phyloP scores from a whole-genome alignment of 148 eudicot genomes.

The Silene uniflora region DNA sequence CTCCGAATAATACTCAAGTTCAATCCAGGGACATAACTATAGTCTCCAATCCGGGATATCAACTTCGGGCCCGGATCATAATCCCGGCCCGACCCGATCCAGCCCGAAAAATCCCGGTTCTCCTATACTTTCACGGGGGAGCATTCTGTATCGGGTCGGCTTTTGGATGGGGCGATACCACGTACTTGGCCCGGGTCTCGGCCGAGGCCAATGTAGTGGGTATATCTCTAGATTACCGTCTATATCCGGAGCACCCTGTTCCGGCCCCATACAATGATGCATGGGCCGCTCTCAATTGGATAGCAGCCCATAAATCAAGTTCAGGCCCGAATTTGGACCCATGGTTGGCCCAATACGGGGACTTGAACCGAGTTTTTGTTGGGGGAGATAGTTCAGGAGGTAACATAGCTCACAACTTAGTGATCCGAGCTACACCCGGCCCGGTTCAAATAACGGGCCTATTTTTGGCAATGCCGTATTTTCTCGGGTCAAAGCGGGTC shows the following conservation, averaged over 20 bases:
- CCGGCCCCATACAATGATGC: slow-evolving; percentile 43
- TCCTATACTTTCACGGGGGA: slow-evolving; percentile 42
- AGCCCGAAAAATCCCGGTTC: slow-evolving; percentile 21
- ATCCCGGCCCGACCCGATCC: slow-evolving; percentile 17
- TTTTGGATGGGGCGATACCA: slow-evolving; percentile 19
- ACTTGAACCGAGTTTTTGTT: slow-evolving; percentile 30
- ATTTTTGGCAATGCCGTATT: slow-evolving; percentile 43
- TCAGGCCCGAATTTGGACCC: slow-evolving; percentile 26
- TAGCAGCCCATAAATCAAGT: slow-evolving; percentile 22
- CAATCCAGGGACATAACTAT: slow-evolving; percentile 24
- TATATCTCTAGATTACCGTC: slow-evolving; percentile 38
- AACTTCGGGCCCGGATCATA: slow-evolving; percentile 20
- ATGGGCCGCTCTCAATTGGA: slow-evolving; percentile 40
- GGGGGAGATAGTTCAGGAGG: slow-evolving; percentile 64
- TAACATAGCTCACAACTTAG: slow-evolving; percentile 47
- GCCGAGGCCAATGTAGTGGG: slow-evolving; percentile 28
- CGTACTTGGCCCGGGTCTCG: slow-evolving; percentile 24
- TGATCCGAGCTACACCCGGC: slow-evolving; percentile 33
- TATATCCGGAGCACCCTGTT: slow-evolving; percentile 31
- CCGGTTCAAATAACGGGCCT: slow-evolving; percentile 28
- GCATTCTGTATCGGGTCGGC: slow-evolving; percentile 37
- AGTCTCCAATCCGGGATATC: not conserved
- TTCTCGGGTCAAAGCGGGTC: slow-evolving; percentile 37
- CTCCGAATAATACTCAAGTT: slow-evolving; percentile 4
- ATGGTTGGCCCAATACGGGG: slow-evolving; percentile 35